phyloP scores from a whole-genome alignment of 805 yeast genomes.

The Spathaspora boniae region DNA sequence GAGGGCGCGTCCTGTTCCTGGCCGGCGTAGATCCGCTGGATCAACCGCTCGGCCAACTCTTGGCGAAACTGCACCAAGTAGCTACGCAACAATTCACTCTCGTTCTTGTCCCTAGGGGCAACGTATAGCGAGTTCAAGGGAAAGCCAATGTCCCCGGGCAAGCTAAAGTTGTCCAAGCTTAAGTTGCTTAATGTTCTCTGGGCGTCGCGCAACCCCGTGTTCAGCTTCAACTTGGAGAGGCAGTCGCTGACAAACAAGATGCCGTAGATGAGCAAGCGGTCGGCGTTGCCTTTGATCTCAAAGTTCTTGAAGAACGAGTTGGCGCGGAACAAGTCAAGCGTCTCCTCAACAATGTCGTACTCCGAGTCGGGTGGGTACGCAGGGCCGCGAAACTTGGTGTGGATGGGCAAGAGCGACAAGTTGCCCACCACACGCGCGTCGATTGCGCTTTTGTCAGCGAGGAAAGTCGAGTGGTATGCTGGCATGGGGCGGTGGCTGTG shows the following conservation, averaged over 20 bases:
- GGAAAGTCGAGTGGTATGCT: constrained; percentile 80
- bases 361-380: constrained; percentile 68
- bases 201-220: constrained; percentile 56
- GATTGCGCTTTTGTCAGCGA: constrained; percentile 51
- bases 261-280: constrained; percentile 89
- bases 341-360: constrained; percentile 91
- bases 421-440: constrained; percentile 70
- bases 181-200: constrained; percentile 70
- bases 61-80: constrained; percentile 94
- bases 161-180: constrained; percentile 79
- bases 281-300: constrained; percentile 94
- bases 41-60: constrained; percentile 79
- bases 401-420: constrained; percentile 78
- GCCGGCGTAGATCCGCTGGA: constrained; percentile 67
- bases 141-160: constrained; percentile 95
- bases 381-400: constrained; percentile 86
- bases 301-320: constrained; percentile 95
- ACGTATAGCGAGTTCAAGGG: constrained; percentile 80
- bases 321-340: constrained; percentile 87
- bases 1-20: constrained; percentile 56
- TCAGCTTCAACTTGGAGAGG: constrained; percentile 54
- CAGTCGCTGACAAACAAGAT: constrained; percentile 87
- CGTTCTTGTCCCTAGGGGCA: constrained; percentile 71
- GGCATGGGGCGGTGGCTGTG: constrained; percentile 27
- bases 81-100: constrained; percentile 72